These are phyloP conservation scores for Durio zibethinus DNA, from an alignment of 345 rosid genomes.

Conservation along the genomic window DNA sequence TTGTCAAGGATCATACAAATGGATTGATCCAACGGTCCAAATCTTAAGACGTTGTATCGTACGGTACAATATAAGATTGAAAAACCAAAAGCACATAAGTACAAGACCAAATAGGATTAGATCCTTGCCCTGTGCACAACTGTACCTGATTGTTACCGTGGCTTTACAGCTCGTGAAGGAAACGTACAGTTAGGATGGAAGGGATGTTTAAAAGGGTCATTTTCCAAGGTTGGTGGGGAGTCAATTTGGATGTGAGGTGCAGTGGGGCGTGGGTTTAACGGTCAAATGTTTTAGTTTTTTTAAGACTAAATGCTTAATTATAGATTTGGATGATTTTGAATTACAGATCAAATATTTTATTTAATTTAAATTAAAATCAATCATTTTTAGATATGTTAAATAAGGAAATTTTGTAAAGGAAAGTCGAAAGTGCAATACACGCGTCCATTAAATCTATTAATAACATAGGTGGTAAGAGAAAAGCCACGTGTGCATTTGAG, in stretches of 20 bases:
- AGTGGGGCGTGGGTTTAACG: background rate
- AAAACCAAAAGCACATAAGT: background rate
- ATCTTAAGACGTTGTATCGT: background rate
- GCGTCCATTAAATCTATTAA: no score
- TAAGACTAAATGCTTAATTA: no score
- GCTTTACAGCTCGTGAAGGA: background rate
- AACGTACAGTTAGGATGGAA: background rate
- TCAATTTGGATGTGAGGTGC: background rate
- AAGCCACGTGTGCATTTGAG: no score
- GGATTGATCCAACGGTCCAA: background rate
- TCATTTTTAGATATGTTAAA: no score
- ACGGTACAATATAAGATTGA: background rate
- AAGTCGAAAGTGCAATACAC: no score
- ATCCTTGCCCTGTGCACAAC: background rate
- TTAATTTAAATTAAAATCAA: no score
- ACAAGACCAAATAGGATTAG: background rate
- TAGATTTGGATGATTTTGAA: no score
- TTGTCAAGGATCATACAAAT: background rate
- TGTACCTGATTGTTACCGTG: background rate
- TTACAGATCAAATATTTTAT: no score
- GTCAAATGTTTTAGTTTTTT: background rate
- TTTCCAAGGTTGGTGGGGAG: no score
- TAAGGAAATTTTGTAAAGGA: no score
- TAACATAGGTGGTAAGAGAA: no score
- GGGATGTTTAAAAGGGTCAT: no score